Evolutionary conservation across 176 grass and related monocot genomes (phyloP), one percentile per base, ranked within the genome.

Genomic region (Musa itinerans): DNA sequence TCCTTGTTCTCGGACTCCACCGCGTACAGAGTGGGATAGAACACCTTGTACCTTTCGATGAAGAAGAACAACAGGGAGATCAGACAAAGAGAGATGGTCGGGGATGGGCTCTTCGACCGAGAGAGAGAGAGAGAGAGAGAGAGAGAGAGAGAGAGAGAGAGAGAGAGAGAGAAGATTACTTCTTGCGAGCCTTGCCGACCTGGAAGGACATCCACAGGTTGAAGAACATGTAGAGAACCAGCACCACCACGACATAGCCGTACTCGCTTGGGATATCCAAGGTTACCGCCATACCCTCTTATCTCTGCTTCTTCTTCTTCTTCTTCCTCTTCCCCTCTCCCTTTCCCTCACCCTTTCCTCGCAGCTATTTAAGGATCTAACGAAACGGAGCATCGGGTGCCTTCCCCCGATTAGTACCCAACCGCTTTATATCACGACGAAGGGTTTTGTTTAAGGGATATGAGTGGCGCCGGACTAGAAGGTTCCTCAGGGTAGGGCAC

Each of bases 161-260:
- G 4, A 21, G 63, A 63, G n/a, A 10, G 8, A 21, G 17, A 54
- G 16, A 14, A 9, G 66, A 68, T 53, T 84, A 98, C 95, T 87
- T 86, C 25, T 8, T 81, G 62, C 95, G 90, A 79, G 95, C 95
- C 78, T 87, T 86, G 74, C 78, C 81, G 75, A 98, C 86, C 82
- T 89, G 88, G 74, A 94, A 81, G 26, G 75, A 64, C 95, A 98
- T 98, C 95, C 95, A 98, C 63, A 91, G 74, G 78, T 98, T 98
- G 84, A 98, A 75, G 68, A 98, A 84, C 27, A 76, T 75, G 48
- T 98, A 94, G 50, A 78, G 78, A n/a, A 98, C 90, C 23, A 94
- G 78, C 48, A 79, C 78, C 50, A 98, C 78, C 50, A 94, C 84
- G 11, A 94, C 88, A 53, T 89, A 98, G 11, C 95, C 95, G 64